Conservation (phyloP, 306 rosid species). For the Ormosia semicastrata region DNA sequence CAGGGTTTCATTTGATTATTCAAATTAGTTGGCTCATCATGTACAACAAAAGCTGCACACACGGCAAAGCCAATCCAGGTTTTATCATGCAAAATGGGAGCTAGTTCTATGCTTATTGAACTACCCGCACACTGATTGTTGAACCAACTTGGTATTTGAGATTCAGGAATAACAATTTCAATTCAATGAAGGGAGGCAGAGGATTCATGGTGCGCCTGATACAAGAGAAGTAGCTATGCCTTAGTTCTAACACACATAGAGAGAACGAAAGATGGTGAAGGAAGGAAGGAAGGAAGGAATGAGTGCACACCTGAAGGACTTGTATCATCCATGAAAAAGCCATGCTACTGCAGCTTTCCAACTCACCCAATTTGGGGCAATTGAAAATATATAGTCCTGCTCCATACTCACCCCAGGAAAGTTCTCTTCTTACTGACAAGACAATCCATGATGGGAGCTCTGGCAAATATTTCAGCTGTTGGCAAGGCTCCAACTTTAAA, state of each 20-base stretch:
- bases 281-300: not conserved
- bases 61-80: too few relatives aligned
- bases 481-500: not conserved
- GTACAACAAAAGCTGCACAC: too few relatives aligned
- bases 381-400: not conserved
- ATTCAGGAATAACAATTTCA: not conserved
- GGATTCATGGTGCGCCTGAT: not conserved
- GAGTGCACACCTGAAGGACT: not conserved
- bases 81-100: too few relatives aligned
- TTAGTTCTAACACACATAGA: not conserved
- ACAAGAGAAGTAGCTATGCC: not conserved
- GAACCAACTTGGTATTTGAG: too few relatives aligned
- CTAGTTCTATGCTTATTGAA: too few relatives aligned
- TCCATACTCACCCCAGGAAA: not conserved
- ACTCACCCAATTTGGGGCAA: not conserved
- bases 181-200: accelerated
- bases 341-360: not conserved
- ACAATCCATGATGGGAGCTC: not conserved
- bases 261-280: not conserved
- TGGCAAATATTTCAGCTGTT: not conserved
- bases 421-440: not conserved
- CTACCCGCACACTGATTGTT: too few relatives aligned
- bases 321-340: not conserved
- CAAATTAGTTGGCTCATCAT: too few relatives aligned
- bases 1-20: too few relatives aligned